Base-by-base conservation (phyloP, 78 protist genomes). In the Dictyostelium brefeldianum region DNA sequence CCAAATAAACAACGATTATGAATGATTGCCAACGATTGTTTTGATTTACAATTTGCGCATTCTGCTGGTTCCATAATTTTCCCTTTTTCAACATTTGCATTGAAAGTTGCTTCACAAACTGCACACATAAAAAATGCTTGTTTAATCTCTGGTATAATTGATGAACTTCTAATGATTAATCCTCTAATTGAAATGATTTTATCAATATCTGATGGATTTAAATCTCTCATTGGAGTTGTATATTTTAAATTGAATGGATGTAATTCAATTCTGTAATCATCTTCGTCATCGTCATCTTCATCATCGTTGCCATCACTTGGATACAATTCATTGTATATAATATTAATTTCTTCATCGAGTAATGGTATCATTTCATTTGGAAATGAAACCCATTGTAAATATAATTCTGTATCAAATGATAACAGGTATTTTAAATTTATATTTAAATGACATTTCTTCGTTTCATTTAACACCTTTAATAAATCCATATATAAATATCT, bases 1-100 rank as follows among this genome's bases (percentile, higher is more conserved):
- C 79, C 56, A 80, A 97, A 99, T 47, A 11, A 4, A 74, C 98
- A 98, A 25, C 98, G 94, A 93, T 99, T 99, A 96, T 99, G 99
- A 31, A 97, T 56, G 7, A 99, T 1, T 18, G 41, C 50, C 91
- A 98, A 78, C 15, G 96, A 22, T n/a, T 5, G 27, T 43, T 70
- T 43, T 0, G 43, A 29, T 22, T 81, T 18, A 95, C 99, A 98
- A 70, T 57, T 11, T 31, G 54, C 43, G 57, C 98, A 97, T 70
- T 25, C 43, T 11, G 48, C 1, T n/a, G 99, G 99, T 74, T 99
- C 99, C 4, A 2, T 65, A 46, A 98, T 92, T 50, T 73, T 79
- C 4, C 97, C 95, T 20, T 80, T 91, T 31, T 80, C 91, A 12
- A 96, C 67, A 9, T 9, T 71, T 18, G 81, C 80, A 69, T 18